Base-by-base conservation (phyloP, 1,284 basidiomycete genomes). In the Malassezia cuniculi region DNA sequence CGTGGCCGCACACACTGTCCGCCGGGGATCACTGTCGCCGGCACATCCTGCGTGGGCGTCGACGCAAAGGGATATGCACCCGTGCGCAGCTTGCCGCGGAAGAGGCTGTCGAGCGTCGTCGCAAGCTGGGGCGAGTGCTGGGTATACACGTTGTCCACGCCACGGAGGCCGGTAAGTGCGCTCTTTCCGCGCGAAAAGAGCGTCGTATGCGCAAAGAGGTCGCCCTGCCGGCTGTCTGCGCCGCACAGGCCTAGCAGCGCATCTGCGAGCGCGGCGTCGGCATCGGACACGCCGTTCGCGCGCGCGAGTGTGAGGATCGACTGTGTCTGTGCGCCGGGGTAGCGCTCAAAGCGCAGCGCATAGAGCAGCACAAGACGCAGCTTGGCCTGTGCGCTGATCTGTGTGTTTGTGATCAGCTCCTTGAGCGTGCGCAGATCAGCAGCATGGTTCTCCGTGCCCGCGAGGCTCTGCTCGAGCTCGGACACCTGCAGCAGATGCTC, bases 71-170 rank as follows among this genome's bases (percentile, higher is more conserved):
- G 89, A 69, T 97, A 89, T 48, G 78, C 85, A 2, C 78, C 76
- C 52, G 95, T 90, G 52, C 77, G 79, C 48, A 97, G 68, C 32
- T 83, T 74, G 10, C 87, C 90, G 57, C 79, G 85, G 57, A 93
- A 76, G 2, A 99, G 70, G 39, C 82, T 75, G 61, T 99, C 93
- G 15, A 97, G 70, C 5, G 90, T 97, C 61, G 94, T 79, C 0
- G 82, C 78, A 3, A 99, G 72, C 68, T 93, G 87, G 7, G 93
- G 93, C 11, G 80, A 81, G 61, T 97, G 93, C 60, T 97, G 93
- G 39, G 89, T 99, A 65, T 95, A 99, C 6, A 97, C 90, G 60
- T 99, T 99, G 68, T 99, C 93, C 5, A 97, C 93, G 6, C 93
- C 93, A 73, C 94, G 94, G 39, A 97, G 72, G 1, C 93, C 93